Percentiles rank a stretch among this genome's conserved stretches.
Evolutionary conservation across 352 stramenopile species (phyloP).

Genomic region (Blastocystis sp.): DNA sequence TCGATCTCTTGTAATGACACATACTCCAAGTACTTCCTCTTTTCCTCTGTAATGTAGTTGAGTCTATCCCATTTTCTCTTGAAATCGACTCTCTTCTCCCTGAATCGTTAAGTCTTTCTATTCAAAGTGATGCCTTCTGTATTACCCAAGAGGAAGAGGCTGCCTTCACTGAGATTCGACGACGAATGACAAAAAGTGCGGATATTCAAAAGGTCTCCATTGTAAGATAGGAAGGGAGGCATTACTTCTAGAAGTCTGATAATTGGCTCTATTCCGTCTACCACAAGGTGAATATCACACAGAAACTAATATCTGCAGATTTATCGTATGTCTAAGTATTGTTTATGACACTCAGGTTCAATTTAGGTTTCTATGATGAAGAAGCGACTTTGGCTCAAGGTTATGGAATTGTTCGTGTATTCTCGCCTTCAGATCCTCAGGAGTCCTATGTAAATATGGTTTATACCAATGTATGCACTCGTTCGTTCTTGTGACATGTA

Average conservation of each 20-base stretch:
- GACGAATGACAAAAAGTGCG: not conserved
- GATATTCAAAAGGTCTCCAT: not conserved
- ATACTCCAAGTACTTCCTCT: not conserved
- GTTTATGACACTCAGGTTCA: not conserved
- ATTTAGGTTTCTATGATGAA: slow-evolving; percentile 1
- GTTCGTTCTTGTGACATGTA: not conserved
- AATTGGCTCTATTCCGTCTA: not conserved
- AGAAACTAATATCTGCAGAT: not conserved
- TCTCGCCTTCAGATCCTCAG: not conserved
- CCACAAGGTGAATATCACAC: slow-evolving; percentile 48
- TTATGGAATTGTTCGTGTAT: not conserved
- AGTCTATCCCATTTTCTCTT: not conserved
- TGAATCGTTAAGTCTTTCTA: not conserved
- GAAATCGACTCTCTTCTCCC: not conserved
- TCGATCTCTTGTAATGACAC: not conserved
- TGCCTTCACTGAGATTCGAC: not conserved
- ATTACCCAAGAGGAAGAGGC: slow-evolving; percentile 2
- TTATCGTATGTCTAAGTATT: not conserved
- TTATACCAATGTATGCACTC: not conserved
- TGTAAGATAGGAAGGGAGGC: not conserved
- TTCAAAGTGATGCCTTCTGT: not conserved
- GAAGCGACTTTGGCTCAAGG: not conserved
- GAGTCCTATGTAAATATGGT: slow-evolving; percentile 31
- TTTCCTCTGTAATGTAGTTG: not conserved
- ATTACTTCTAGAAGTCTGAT: not conserved